phyloP scores from a whole-genome alignment of 164 flowering plant species.

The Hamamelis virginiana region DNA sequence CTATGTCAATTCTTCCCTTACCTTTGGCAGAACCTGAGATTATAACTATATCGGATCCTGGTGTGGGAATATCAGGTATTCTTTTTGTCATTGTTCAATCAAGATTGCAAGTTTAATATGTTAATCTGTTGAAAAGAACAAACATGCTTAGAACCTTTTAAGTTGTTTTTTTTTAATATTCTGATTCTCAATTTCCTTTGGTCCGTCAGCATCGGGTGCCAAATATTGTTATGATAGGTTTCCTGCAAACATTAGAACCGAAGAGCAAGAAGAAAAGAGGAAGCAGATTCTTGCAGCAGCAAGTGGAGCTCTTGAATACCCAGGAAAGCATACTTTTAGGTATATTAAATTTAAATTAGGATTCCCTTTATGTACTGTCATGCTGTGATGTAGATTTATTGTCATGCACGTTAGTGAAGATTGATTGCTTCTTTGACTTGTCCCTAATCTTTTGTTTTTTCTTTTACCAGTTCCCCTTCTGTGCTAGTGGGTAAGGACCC shows the following conservation, averaged over 20 bases:
- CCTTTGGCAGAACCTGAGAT: slow-evolving; percentile 67
- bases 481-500: slow-evolving; percentile 46
- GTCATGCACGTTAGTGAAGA: background rate
- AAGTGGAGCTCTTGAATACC: slow-evolving; percentile 67
- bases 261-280: slow-evolving; percentile 93
- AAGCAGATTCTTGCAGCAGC: slow-evolving; percentile 84
- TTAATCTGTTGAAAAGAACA: background rate
- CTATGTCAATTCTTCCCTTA: slow-evolving; percentile 68
- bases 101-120: background rate
- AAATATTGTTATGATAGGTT: slow-evolving; percentile 87
- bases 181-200: slow-evolving; percentile 7
- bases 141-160: background rate
- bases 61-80: slow-evolving; percentile 65
- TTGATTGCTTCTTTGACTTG: background rate
- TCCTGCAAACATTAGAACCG: slow-evolving; percentile 81
- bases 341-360: slow-evolving; percentile 16
- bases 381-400: background rate
- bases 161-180: background rate
- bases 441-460: slow-evolving; percentile 13
- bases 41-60: slow-evolving; percentile 84
- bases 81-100: background rate
- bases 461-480: slow-evolving; percentile 60
- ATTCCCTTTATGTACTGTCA: background rate
- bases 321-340: slow-evolving; percentile 55
- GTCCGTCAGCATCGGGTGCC: slow-evolving; percentile 64